Evolutionary conservation across 2,329 filamentous ascomycete species (phyloP).

Genomic region (Monosporascus sp.): DNA sequence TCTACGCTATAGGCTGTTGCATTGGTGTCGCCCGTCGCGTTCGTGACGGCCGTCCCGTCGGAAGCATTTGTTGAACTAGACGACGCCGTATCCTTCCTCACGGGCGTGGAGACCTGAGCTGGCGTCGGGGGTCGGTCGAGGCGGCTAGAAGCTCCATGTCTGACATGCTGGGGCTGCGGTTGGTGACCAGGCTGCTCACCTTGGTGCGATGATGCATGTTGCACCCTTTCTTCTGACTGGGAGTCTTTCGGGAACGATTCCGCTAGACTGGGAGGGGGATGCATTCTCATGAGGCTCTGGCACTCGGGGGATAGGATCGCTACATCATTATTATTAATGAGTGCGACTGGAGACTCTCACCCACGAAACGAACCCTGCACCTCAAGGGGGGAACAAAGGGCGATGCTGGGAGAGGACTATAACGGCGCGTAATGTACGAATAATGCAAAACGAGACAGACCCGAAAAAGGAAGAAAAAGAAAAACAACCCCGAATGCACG

Average conservation of each 20-base stretch:
- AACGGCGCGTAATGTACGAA: background rate
- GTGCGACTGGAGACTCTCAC: too few species aligned
- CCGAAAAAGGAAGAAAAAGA: too few species aligned
- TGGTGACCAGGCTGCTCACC: slow-evolving; percentile 8
- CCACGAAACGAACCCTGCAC: too few species aligned
- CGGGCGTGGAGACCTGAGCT: slow-evolving; percentile 24
- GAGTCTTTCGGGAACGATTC: slow-evolving; percentile 30
- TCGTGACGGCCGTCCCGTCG: slow-evolving; percentile 30
- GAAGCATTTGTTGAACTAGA: slow-evolving; percentile 49
- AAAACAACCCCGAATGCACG: too few species aligned
- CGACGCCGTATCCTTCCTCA: slow-evolving; percentile 46
- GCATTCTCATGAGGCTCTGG: slow-evolving; percentile 26
- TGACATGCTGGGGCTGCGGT: slow-evolving; percentile 21
- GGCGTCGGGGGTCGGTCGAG: slow-evolving; percentile 22
- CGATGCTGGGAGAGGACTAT: too few species aligned
- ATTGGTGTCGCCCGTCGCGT: slow-evolving; percentile 39
- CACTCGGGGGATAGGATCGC: slow-evolving; percentile 16
- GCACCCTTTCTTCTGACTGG: slow-evolving; percentile 29
- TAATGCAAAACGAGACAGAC: background rate
- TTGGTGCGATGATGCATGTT: slow-evolving; percentile 13
- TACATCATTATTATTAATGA: slow-evolving; percentile 24
- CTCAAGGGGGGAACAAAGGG: background rate
- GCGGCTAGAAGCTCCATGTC: slow-evolving; percentile 22
- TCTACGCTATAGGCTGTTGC: slow-evolving; percentile 49
- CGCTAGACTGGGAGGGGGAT: slow-evolving; percentile 30